Evolutionary conservation across 169 alveolate genomes (phyloP).

Genomic region (Fabrea salina): DNA sequence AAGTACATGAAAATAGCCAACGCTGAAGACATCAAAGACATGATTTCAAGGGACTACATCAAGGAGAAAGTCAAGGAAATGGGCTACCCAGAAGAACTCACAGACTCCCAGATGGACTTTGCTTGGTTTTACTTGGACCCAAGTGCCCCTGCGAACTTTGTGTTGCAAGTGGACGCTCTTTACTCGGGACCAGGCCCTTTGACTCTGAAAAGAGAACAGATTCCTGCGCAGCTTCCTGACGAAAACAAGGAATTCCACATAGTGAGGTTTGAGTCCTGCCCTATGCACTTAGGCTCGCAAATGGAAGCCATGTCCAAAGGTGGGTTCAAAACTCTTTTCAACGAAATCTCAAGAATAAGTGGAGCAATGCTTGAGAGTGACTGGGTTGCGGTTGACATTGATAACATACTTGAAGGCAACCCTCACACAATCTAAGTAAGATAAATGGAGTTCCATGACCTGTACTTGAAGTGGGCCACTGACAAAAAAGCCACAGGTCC

Average conservation of each 20-base stretch:
- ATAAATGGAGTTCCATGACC: constrained; percentile 24
- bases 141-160: not conserved
- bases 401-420: not conserved
- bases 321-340: not conserved
- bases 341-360: not conserved
- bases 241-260: not conserved
- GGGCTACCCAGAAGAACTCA: not conserved
- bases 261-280: not conserved
- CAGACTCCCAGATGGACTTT: not conserved
- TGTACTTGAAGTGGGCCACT: constrained; percentile 18
- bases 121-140: not conserved
- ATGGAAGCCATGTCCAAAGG: not conserved
- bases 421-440: no score
- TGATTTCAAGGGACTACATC: not conserved
- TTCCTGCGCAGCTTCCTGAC: no score
- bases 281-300: not conserved
- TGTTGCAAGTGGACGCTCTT: not conserved
- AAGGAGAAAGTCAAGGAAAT: not conserved
- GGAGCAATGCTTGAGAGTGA: not conserved
- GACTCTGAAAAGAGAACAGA: not conserved
- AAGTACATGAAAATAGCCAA: not conserved
- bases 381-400: constrained; percentile 2
- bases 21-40: not conserved
- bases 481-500: not conserved
- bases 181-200: not conserved